A percentile compares a stretch with the other conserved stretches of the same genome.
These are phyloP conservation scores for Aspergillus sp. DNA, from an alignment of 2,329 filamentous ascomycete genomes.

Conservation along the genomic window DNA sequence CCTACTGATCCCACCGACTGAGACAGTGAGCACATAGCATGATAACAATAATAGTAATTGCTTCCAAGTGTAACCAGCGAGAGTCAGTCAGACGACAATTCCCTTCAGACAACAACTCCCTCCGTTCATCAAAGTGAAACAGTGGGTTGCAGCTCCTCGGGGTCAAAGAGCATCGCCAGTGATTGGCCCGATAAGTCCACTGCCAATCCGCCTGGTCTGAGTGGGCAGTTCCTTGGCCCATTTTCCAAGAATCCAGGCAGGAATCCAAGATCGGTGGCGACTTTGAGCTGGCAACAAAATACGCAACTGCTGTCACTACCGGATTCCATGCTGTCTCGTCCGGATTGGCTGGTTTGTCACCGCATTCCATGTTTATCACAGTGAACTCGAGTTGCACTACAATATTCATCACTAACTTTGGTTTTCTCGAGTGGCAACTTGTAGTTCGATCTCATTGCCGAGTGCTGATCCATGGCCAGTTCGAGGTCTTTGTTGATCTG, in stretches of 20 bases:
- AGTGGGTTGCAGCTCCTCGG: not conserved
- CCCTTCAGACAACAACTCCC: too few species aligned
- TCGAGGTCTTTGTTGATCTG: not conserved
- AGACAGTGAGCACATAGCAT: too few species aligned
- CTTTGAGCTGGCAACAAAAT: too few species aligned
- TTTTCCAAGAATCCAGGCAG: not conserved
- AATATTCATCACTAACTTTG: not conserved
- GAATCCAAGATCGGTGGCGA: not conserved
- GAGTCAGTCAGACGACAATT: too few species aligned
- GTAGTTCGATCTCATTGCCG: not conserved
- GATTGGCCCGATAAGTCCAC: not conserved
- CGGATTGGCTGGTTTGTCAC: too few species aligned
- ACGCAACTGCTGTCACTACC: too few species aligned
- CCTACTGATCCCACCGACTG: not conserved
- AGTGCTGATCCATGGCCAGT: not conserved
- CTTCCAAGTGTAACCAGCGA: too few species aligned
- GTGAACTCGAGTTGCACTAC: not conserved
- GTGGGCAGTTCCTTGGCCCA: not conserved
- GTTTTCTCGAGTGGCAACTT: not conserved
- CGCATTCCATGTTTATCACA: too few species aligned
- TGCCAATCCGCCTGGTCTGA: not conserved
- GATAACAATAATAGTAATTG: too few species aligned
- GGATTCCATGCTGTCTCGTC: too few species aligned
- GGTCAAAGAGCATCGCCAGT: not conserved
- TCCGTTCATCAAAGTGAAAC: not conserved